Evolutionary conservation across 2,329 filamentous ascomycete species (phyloP), one percentile per base, ranked within the genome.

Genomic region (Zymoseptoria passerinii): DNA sequence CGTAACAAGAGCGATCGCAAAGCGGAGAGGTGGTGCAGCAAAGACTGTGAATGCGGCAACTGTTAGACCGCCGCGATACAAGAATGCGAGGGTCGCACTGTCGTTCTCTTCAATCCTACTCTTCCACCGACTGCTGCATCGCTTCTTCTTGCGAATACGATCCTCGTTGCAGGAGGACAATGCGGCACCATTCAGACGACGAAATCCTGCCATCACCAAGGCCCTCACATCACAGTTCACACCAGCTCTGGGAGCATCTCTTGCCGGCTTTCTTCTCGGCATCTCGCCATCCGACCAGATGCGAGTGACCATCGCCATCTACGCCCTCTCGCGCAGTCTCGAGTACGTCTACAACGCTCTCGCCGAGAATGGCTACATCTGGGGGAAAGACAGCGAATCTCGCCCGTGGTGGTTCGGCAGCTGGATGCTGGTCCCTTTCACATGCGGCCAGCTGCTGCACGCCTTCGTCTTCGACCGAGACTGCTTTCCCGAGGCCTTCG

Each of bases 291-390:
- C 79, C 44, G 80, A 84, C 62, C 85, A 88, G 65, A 72, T 94
- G 65, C 85, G 94, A 54, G 79, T 92, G 55, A 90, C 89, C 0
- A 81, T 94, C 52, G 86, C 90, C 13, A 89, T 97, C 61, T 95
- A 92, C 70, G 79, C 86, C 57, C 80, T 90, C 61, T 92, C 90
- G 65, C 83, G 90, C 54, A 89, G 90, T 1, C 77, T 95, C 44
- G 92, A 99, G 71, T 94, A 92, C 65, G 80, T 83, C 4, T 97
- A 92, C 80, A 96, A 96, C 72, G 80, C 86, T 19, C 80, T 90
- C 4, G 89, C 96, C 69, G 84, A 87, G 50, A 84, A 88, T 29
- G 79, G 78, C 49, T 84, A 79, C 67, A 77, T 87, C 60, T 71
- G 70, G 70, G 57, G 52, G 0, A 65, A 66, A 18, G 67, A 63